phyloP scores from a whole-genome alignment of 352 stramenopile species.

The Globisporangium okanoganense region DNA sequence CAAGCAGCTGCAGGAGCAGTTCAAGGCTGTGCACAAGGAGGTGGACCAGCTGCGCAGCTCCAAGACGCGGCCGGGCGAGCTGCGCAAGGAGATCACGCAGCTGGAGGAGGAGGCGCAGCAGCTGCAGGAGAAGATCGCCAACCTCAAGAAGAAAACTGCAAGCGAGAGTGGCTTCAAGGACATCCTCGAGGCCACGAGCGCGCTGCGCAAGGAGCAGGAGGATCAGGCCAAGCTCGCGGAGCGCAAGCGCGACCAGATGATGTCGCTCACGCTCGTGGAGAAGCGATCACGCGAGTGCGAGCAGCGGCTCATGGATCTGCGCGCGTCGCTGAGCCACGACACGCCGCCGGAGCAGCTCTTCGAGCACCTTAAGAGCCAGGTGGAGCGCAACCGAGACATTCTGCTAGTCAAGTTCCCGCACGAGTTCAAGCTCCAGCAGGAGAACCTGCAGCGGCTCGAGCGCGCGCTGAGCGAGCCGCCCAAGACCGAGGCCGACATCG shows the following conservation, averaged over 20 bases:
- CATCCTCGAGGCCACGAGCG: conserved; percentile 88
- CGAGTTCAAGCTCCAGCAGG: conserved; percentile 73
- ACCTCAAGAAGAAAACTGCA: conserved; percentile 86
- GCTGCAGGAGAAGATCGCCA: conserved; percentile 88
- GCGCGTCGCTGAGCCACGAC: conserved; percentile 67
- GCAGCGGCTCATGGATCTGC: conserved; percentile 67
- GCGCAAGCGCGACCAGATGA: conserved; percentile 86
- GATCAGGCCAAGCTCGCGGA: conserved; percentile 91
- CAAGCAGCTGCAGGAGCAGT: conserved; percentile 92
- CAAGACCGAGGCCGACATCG: conserved; percentile 85
- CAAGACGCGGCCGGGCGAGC: conserved; percentile 79
- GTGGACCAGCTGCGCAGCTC: conserved; percentile 78
- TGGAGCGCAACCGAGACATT: conserved; percentile 71
- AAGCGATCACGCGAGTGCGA: conserved; percentile 71
- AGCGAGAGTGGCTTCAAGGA: conserved; percentile 82
- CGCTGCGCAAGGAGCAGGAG: conserved; percentile 92
- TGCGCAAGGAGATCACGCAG: conserved; percentile 89
- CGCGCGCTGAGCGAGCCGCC: conserved; percentile 62
- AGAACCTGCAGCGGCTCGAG: conserved; percentile 76
- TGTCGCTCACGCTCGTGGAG: conserved; percentile 81
- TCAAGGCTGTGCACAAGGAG: conserved; percentile 90
- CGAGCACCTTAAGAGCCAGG: conserved; percentile 74
- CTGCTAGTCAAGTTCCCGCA: conserved; percentile 65
- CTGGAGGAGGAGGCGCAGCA: conserved; percentile 90
- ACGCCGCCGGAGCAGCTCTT: conserved; percentile 86